These are phyloP conservation scores for Trichoderma harzianum DNA, from an alignment of 2,329 filamentous ascomycete genomes.

Conservation along the genomic window DNA sequence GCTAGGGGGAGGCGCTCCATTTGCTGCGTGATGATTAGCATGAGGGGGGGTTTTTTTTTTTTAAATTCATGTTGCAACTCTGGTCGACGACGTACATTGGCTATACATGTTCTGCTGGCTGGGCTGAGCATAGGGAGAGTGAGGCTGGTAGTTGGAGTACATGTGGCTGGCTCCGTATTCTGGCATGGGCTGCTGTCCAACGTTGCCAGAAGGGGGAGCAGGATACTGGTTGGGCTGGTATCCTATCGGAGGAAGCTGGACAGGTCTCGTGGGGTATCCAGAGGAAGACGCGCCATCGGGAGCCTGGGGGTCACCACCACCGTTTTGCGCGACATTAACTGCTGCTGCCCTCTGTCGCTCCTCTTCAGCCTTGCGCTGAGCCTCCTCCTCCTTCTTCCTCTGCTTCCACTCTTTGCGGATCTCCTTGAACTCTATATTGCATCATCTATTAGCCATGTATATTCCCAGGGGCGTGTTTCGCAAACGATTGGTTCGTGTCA, in stretches of 20 bases:
- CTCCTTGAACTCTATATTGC: conserved; percentile 89
- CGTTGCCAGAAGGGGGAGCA: conserved; percentile 53
- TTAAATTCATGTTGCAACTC: not conserved
- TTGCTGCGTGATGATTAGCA: conserved; percentile 26
- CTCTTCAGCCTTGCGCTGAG: conserved; percentile 82
- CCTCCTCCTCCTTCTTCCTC: conserved; percentile 98
- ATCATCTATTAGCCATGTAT: not conserved
- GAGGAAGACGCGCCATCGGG: conserved; percentile 44
- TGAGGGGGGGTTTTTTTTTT: not conserved
- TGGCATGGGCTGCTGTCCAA: conserved; percentile 49
- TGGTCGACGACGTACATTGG: conserved; percentile 48
- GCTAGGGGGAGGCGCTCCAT: conserved; percentile 34
- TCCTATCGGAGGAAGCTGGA: conserved; percentile 71
- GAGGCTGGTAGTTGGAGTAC: conserved; percentile 56
- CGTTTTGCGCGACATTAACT: conserved; percentile 55
- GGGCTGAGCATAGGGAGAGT: conserved; percentile 56
- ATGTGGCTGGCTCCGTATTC: conserved; percentile 55
- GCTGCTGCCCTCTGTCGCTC: conserved; percentile 64
- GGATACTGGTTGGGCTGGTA: conserved; percentile 68
- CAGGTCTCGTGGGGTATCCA: conserved; percentile 54
- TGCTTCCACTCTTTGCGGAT: conserved; percentile 99
- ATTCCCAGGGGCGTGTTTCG: not conserved
- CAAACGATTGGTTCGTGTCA: not conserved
- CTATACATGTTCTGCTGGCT: conserved; percentile 58
- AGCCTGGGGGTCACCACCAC: conserved; percentile 45